phyloP scores from a whole-genome alignment of 148 eudicot species.

The Amaranthus cruentus region DNA sequence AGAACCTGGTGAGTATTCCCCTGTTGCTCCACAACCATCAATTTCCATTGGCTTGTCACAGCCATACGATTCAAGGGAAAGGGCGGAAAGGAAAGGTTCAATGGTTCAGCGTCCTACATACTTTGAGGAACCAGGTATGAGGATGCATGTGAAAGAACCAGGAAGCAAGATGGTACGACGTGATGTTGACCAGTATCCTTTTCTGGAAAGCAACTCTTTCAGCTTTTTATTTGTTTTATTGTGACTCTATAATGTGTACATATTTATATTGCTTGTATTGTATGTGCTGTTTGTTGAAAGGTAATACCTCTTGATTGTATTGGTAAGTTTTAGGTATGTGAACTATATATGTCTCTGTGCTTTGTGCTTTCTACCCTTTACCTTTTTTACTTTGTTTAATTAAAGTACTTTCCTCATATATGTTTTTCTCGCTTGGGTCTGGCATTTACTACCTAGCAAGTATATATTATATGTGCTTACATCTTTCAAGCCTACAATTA shows the following conservation, averaged over 20 bases:
- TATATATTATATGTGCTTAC: too few species aligned
- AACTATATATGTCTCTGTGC: neutral
- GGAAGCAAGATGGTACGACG: constrained; percentile 73
- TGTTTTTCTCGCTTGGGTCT: too few species aligned
- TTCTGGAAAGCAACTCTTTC: neutral
- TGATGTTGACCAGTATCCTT: constrained; percentile 95
- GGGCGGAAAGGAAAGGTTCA: constrained; percentile 76
- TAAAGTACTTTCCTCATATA: too few species aligned
- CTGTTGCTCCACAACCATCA: constrained; percentile 55
- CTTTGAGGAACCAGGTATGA: constrained; percentile 62
- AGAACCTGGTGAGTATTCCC: constrained; percentile 83
- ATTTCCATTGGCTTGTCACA: constrained; percentile 47
- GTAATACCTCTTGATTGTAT: neutral
- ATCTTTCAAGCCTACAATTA: too few species aligned
- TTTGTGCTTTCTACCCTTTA: too few species aligned
- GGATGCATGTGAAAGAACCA: constrained; percentile 80
- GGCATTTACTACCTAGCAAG: too few species aligned
- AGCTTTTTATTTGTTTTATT: neutral
- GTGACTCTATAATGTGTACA: neutral
- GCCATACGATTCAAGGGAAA: constrained; percentile 75
- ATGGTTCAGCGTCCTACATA: constrained; percentile 61
- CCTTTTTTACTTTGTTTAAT: too few species aligned
- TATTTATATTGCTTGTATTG: neutral
- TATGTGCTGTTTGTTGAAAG: neutral
- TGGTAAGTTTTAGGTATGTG: neutral